Percentiles rank a stretch among this genome's conserved stretches.
phyloP scores from a whole-genome alignment of 2,329 filamentous ascomycete genomes.

The Trichoderma oligosporum region DNA sequence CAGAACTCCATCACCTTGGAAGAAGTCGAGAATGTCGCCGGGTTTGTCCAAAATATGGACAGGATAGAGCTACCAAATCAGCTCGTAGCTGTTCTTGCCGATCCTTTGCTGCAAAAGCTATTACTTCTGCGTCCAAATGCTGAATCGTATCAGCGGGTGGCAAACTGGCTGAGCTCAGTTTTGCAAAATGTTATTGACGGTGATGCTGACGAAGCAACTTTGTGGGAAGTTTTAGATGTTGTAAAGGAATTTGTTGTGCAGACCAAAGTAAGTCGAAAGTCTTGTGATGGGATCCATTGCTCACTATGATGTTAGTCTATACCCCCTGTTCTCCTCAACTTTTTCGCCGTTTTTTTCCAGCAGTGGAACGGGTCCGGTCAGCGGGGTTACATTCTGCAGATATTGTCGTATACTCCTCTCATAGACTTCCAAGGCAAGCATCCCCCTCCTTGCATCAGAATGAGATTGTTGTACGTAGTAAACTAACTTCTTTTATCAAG shows the following conservation, averaged over 20 bases:
- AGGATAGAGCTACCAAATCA: slow-evolving; percentile 79
- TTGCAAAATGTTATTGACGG: slow-evolving; percentile 54
- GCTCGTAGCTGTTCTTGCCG: slow-evolving; percentile 69
- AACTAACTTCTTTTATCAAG: slow-evolving; percentile 34
- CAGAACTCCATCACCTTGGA: slow-evolving; percentile 66
- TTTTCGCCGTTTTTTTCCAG: slow-evolving; percentile 51
- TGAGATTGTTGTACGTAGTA: neutral
- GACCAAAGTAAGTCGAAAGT: slow-evolving; percentile 47
- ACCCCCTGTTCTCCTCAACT: slow-evolving; percentile 46
- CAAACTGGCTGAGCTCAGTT: slow-evolving; percentile 56
- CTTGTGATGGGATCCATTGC: neutral
- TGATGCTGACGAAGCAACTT: slow-evolving; percentile 44
- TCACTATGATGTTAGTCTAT: slow-evolving; percentile 36
- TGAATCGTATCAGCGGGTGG: slow-evolving; percentile 49
- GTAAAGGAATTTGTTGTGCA: slow-evolving; percentile 53
- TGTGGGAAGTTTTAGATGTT: slow-evolving; percentile 53
- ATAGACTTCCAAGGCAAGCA: slow-evolving; percentile 52
- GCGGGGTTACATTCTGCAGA: slow-evolving; percentile 51
- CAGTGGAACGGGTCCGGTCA: slow-evolving; percentile 61
- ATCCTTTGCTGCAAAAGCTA: slow-evolving; percentile 75
- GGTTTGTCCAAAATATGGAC: slow-evolving; percentile 70
- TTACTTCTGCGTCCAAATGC: slow-evolving; percentile 59
- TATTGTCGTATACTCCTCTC: slow-evolving; percentile 55
- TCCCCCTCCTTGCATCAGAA: neutral
- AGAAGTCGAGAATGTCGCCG: slow-evolving; percentile 68